These are phyloP conservation scores for Raffaelea ambrosiae DNA, from an alignment of 2,329 filamentous ascomycete species.

Conservation along the genomic window DNA sequence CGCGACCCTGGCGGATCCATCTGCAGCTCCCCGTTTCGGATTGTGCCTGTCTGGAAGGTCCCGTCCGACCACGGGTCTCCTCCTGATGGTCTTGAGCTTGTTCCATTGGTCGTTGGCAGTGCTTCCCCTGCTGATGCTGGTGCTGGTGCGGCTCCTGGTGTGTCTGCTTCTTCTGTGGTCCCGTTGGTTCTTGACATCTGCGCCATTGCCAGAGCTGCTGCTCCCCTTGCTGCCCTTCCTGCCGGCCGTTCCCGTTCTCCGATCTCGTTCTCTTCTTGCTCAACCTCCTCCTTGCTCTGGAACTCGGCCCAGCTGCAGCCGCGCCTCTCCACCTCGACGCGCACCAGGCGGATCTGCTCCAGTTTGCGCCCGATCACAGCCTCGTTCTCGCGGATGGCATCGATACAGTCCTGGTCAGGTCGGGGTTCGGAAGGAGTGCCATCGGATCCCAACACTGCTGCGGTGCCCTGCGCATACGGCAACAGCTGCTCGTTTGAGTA, in stretches of 20 bases:
- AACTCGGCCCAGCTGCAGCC: conserved; percentile 52
- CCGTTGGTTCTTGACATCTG: conserved; percentile 4
- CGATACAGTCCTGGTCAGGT: conserved; percentile 62
- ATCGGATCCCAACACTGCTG: conserved; percentile 20
- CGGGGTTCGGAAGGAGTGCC: conserved; percentile 17
- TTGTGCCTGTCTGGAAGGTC: conserved; percentile 53
- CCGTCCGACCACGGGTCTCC: conserved; percentile 55
- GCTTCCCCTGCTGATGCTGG: too few species aligned
- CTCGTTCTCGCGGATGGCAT: conserved; percentile 67
- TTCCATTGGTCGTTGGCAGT: too few species aligned
- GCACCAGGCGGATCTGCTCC: conserved; percentile 55
- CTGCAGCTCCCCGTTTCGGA: conserved; percentile 41
- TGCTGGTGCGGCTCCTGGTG: too few species aligned
- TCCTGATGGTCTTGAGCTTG: too few species aligned
- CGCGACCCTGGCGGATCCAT: conserved; percentile 25
- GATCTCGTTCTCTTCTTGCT: conserved; percentile 1
- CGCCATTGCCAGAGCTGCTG: background rate
- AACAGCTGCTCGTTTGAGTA: conserved; percentile 65
- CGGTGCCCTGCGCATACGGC: conserved; percentile 52
- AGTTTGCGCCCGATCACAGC: conserved; percentile 59
- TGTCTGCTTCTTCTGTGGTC: too few species aligned
- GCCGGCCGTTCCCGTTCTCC: background rate
- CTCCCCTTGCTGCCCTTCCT: background rate
- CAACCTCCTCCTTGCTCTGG: conserved; percentile 33
- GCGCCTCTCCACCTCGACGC: conserved; percentile 52